Conservation (phyloP, 768 basidiomycete species). For the Xerocomellus chrysenteron region DNA sequence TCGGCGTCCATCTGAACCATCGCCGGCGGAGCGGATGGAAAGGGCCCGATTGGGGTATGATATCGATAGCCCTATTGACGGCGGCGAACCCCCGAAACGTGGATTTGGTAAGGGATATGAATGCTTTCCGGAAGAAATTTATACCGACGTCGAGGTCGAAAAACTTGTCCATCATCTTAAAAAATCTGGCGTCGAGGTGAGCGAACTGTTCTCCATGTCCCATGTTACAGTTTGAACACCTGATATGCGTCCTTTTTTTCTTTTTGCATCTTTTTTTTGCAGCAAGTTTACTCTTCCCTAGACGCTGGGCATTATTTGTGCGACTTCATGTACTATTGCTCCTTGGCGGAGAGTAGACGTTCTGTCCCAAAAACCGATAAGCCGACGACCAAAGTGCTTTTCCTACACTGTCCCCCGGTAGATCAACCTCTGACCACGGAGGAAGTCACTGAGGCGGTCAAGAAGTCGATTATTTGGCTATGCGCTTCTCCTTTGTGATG, state of each 20-base stretch:
- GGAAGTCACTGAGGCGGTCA: slow-evolving; percentile 66
- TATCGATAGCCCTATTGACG: slow-evolving; percentile 25
- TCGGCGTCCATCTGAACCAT: slow-evolving; percentile 20
- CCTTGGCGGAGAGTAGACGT: slow-evolving; percentile 65
- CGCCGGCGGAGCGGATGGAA: slow-evolving; percentile 29
- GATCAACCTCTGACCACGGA: slow-evolving; percentile 62
- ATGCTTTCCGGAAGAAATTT: slow-evolving; percentile 35
- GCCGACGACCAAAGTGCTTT: slow-evolving; percentile 48
- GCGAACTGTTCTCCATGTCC: slow-evolving; percentile 1
- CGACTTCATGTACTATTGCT: slow-evolving; percentile 77
- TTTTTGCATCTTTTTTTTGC: not conserved
- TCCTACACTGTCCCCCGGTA: slow-evolving; percentile 71
- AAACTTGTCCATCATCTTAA: slow-evolving; percentile 39
- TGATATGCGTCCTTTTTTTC: not conserved
- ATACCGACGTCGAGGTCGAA: slow-evolving; percentile 37
- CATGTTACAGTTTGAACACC: slow-evolving; percentile 1
- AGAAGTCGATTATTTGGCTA: slow-evolving; percentile 61
- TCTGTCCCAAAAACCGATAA: slow-evolving; percentile 31
- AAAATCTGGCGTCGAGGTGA: slow-evolving; percentile 31
- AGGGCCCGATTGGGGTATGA: slow-evolving; percentile 30
- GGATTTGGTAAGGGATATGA: slow-evolving; percentile 40
- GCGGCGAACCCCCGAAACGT: slow-evolving; percentile 32
- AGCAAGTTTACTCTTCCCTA: slow-evolving; percentile 72
- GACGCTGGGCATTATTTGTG: slow-evolving; percentile 77
- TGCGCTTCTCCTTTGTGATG: slow-evolving; percentile 30